Conservation (phyloP, 495 filamentous ascomycete genomes). For the Penicillium bialowiezense region DNA sequence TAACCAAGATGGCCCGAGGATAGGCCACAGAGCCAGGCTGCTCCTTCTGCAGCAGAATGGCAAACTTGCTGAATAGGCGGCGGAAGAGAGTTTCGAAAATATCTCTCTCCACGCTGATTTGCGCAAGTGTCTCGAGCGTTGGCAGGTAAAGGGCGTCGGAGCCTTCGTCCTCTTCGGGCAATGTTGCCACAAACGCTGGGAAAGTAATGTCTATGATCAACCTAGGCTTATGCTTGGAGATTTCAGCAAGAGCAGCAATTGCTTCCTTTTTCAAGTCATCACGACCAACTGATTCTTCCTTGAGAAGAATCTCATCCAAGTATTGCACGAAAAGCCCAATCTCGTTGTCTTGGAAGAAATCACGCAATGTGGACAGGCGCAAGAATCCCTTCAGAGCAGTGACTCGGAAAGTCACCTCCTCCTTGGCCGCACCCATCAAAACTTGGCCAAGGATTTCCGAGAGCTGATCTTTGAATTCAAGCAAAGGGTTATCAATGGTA, state of each 20-base stretch:
- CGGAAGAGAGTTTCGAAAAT: constrained; percentile 69
- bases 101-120: constrained; percentile 61
- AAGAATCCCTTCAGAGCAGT: constrained; percentile 59
- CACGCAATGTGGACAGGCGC: constrained; percentile 51
- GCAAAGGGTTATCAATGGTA: constrained; percentile 48
- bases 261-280: constrained; percentile 61
- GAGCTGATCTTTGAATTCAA: constrained; percentile 58
- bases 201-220: constrained; percentile 69
- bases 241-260: constrained; percentile 59
- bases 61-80: constrained; percentile 64
- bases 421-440: constrained; percentile 57
- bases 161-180: constrained; percentile 57
- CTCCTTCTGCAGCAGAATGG: constrained; percentile 54
- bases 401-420: constrained; percentile 64
- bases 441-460: constrained; percentile 60
- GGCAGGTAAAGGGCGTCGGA: constrained; percentile 46
- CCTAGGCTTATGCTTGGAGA: constrained; percentile 65
- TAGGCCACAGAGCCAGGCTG: constrained; percentile 50
- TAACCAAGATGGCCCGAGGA: constrained; percentile 58
- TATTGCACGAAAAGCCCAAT: constrained; percentile 63
- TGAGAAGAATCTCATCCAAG: constrained; percentile 62
- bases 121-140: constrained; percentile 65
- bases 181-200: constrained; percentile 67
- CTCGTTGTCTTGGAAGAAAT: constrained; percentile 61
- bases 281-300: constrained; percentile 54